These are phyloP conservation scores for Pseudisothecium myosuroides DNA, from an alignment of 225 moss, liverwort and hornwort species.

Conservation along the genomic window DNA sequence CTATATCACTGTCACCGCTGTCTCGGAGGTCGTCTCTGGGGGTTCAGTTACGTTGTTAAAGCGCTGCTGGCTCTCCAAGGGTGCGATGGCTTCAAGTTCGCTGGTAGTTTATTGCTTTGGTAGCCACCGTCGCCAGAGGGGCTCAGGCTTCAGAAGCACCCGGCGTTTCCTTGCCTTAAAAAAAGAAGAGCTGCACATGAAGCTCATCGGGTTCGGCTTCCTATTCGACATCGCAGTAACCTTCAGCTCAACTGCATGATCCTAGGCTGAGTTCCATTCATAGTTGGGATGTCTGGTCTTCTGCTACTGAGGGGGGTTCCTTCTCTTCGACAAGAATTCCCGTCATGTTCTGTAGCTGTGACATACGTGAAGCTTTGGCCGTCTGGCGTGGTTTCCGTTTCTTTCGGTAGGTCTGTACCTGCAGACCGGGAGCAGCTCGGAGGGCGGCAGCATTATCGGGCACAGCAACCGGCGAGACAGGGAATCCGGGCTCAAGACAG, in stretches of 20 bases:
- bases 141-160: not conserved
- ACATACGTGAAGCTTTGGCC: not conserved
- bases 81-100: not conserved
- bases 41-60: not conserved
- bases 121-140: not conserved
- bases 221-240: not conserved
- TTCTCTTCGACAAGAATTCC: not conserved
- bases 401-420: not conserved
- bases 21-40: not conserved
- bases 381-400: not conserved
- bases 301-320: not conserved
- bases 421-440: not conserved
- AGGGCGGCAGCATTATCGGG: not conserved
- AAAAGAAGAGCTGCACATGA: not conserved
- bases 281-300: not conserved
- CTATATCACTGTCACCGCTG: not conserved
- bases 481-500: not conserved
- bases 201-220: slow-evolving; percentile 2
- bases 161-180: not conserved
- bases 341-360: not conserved
- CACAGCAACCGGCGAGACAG: not conserved
- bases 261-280: not conserved
- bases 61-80: not conserved
- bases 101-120: not conserved
- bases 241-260: not conserved